Evolutionary conservation across 2,329 filamentous ascomycete genomes (phyloP), one percentile per base, ranked within the genome.

Genomic region (Xylaria sp.): DNA sequence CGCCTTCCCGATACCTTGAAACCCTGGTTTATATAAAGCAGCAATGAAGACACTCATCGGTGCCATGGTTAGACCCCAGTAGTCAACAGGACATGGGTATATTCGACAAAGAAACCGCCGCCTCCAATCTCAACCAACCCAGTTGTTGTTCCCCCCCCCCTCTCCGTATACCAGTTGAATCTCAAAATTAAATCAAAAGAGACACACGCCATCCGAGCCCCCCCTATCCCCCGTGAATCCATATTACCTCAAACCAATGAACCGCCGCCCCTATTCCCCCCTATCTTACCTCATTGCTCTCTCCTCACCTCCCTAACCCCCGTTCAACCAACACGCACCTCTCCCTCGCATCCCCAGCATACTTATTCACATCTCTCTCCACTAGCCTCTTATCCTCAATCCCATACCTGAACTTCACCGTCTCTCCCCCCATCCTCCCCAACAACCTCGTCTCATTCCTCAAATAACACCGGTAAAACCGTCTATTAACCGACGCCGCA

Each of bases 401-500:
- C 2, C 53, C 59, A 19, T 46, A 46, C 34, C 5, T 46, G 10
- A 59, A 59, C 19, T 59, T 61, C 16, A 16, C 16, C 16, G 16
- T 16, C 16, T 16, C 23, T 61, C 61, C 11, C 4, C 1, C 35
- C 34, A 60, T 39, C 1, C 52, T 50, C 42, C 53, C 55, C 30
- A 30, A 30, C 1, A 62, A 60, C 49, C 39, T 44, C 54, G 49
- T 19, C 46, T 59, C 37, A 47, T 64, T 47, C 13, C 57, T 55
- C 42, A 42, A 11, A 39, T 63, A 62, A 30, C 52, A 57, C 48
- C 48, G 54, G 46, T 79, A 80, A 61, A 79, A 80, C 3, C 67
- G 68, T 47, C 72, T 74, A 59, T 74, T 78, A 19, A 75, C 69
- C 70, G 76, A 72, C 0, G 79, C 79, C 0, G 74, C 72, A 1